Evolutionary conservation across 1,284 basidiomycete species (phyloP), one percentile per base, ranked within the genome.

Genomic region (Neotropicomus parvogracilis): DNA sequence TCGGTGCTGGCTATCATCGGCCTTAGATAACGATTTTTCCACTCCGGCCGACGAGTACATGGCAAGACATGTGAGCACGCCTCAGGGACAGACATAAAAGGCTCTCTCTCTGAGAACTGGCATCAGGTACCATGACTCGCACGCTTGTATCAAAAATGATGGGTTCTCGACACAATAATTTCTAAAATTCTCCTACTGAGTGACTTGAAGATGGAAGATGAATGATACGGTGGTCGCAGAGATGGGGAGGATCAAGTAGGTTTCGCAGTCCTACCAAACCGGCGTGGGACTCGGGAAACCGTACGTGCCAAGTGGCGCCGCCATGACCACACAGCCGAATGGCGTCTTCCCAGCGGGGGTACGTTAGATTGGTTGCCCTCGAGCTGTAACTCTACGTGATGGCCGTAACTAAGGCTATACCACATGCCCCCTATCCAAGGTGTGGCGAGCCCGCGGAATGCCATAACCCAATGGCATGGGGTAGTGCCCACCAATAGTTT

Each of bases 61-160:
- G n/a, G n/a, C n/a, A 17, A 45, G 10, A 24, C n/a, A 38, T 12
- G 17, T 35, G 14, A 21, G 32, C 17, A 19, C 17, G 11, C n/a
- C 19, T n/a, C 21, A 34, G 41, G 24, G 17, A 51, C 26, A 29
- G 28, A 52, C 27, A 55, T 36, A 57, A 6, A 36, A 8, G 26
- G 50, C 26, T 19, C 10, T 26, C 34, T 56, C 40, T 9, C 28
- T 8, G 26, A 27, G 53, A 33, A 24, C 48, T 39, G 32, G 36
- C 31, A 8, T 9, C 6, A 9, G 27, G 8, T 40, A 13, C 14
- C 21, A 9, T n/a, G 17, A 27, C 9, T 35, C 41, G 8, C 31
- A 43, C 32, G 33, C 13, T 27, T 14, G 17, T 27, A 19, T 19
- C 13, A 36, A 19, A 34, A 20, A 13, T n/a, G 14, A 37, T 14